These are phyloP conservation scores for Parietichytrium sp. DNA, from an alignment of 108 stramenopile genomes.

Conservation along the genomic window DNA sequence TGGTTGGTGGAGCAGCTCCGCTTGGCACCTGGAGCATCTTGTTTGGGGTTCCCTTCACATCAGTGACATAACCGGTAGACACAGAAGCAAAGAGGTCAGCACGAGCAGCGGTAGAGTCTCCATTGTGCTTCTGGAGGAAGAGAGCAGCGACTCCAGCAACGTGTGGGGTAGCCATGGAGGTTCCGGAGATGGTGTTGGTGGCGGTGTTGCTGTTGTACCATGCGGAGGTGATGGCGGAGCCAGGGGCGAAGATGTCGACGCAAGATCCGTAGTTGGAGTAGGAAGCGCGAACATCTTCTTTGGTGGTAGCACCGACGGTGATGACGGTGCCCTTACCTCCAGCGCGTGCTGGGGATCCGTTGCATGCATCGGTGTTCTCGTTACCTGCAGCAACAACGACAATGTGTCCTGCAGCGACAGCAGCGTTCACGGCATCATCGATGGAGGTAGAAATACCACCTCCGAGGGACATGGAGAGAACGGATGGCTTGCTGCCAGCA, in stretches of 20 bases:
- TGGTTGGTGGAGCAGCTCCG: not conserved
- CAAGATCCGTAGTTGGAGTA: constrained; percentile 45
- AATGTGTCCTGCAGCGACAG: not conserved
- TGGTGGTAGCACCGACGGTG: constrained; percentile 27
- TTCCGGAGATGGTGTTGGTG: constrained; percentile 18
- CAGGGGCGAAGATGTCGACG: constrained; percentile 42
- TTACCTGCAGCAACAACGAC: constrained; percentile 48
- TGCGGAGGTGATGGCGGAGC: constrained; percentile 20
- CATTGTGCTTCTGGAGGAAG: constrained; percentile 7
- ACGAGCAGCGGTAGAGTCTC: not conserved
- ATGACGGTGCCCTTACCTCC: constrained; percentile 25
- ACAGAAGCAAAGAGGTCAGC: not conserved
- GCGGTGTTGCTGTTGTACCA: not conserved
- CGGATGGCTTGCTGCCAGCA: not conserved
- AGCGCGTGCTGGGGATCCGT: constrained; percentile 36
- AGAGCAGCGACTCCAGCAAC: constrained; percentile 43
- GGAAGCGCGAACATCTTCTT: not conserved
- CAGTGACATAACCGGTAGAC: not conserved
- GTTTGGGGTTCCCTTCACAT: not conserved
- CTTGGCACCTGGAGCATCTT: not conserved
- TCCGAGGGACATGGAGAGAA: constrained; percentile 41
- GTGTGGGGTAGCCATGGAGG: constrained; percentile 48
- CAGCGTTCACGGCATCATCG: not conserved
- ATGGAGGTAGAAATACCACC: not conserved
- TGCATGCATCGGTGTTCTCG: constrained; percentile 19